These are phyloP conservation scores for Spergularia marina DNA, from an alignment of 148 eudicot genomes.

Conservation along the genomic window DNA sequence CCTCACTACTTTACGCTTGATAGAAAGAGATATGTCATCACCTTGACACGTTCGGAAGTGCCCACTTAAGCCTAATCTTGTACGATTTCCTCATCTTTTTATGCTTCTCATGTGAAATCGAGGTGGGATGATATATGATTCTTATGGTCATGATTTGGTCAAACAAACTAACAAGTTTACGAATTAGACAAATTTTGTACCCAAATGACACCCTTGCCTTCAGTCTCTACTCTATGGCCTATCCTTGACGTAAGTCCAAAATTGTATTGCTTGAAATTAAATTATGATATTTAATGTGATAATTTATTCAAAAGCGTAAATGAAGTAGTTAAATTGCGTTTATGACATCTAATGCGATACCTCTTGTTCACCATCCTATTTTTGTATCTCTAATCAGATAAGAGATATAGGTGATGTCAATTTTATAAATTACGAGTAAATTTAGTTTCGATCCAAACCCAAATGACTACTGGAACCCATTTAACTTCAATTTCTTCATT, in stretches of 20 bases:
- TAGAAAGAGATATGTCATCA: constrained; percentile 9
- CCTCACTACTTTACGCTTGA: constrained; percentile 1
- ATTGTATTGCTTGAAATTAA: background rate
- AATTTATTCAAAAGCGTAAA: no score
- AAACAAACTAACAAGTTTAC: background rate
- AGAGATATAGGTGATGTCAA: no score
- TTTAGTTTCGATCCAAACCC: no score
- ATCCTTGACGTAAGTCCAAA: background rate
- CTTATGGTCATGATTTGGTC: background rate
- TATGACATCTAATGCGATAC: no score
- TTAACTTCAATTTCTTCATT: no score
- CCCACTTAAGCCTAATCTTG: background rate
- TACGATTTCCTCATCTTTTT: background rate
- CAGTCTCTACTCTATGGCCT: no score
- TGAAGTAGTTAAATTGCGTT: no score
- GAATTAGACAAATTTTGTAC: background rate
- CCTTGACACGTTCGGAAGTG: constrained; percentile 10
- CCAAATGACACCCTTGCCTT: background rate
- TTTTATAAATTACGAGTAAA: no score
- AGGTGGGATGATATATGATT: background rate
- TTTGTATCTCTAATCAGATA: no score
- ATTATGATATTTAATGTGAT: no score
- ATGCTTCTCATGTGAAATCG: background rate
- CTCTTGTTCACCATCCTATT: no score
- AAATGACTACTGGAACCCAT: no score